These are phyloP conservation scores for Curvularia spicifera DNA, from an alignment of 2,329 filamentous ascomycete species.

Conservation along the genomic window DNA sequence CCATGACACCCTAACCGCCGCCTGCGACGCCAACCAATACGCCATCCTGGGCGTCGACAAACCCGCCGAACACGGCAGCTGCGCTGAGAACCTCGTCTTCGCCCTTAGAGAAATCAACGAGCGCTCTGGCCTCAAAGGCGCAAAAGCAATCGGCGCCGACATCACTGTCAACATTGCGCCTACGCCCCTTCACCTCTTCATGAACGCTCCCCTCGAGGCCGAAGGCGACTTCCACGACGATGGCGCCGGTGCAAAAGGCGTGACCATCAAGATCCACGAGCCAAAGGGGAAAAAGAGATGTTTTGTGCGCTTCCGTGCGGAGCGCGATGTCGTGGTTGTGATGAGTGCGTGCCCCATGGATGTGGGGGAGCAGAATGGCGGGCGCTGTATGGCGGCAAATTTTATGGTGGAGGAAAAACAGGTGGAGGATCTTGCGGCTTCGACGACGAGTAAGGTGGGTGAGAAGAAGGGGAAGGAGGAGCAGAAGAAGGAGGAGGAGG, in stretches of 20 bases:
- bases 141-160: conserved; percentile 55
- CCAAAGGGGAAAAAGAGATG: conserved; percentile 45
- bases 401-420: conserved; percentile 47
- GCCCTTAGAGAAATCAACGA: conserved; percentile 58
- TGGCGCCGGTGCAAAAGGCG: conserved; percentile 40
- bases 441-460: neutral
- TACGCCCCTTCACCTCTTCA: conserved; percentile 55
- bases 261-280: conserved; percentile 38
- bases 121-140: conserved; percentile 54
- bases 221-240: conserved; percentile 18
- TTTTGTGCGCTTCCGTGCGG: conserved; percentile 45
- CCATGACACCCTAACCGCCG: conserved; percentile 57
- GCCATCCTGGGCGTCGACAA: conserved; percentile 51
- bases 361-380: conserved; percentile 46
- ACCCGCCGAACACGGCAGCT: conserved; percentile 56
- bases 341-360: conserved; percentile 51
- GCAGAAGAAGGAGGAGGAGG: neutral
- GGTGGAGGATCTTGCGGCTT: conserved; percentile 32
- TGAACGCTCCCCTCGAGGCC: conserved; percentile 42
- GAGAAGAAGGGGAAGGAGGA: neutral
- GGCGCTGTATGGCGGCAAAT: conserved; percentile 49
- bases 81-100: conserved; percentile 58
- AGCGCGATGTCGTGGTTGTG: conserved; percentile 47
- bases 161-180: conserved; percentile 57
- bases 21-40: conserved; percentile 56